Conservation (phyloP, 306 rosid species). For the Nissolia schottii region DNA sequence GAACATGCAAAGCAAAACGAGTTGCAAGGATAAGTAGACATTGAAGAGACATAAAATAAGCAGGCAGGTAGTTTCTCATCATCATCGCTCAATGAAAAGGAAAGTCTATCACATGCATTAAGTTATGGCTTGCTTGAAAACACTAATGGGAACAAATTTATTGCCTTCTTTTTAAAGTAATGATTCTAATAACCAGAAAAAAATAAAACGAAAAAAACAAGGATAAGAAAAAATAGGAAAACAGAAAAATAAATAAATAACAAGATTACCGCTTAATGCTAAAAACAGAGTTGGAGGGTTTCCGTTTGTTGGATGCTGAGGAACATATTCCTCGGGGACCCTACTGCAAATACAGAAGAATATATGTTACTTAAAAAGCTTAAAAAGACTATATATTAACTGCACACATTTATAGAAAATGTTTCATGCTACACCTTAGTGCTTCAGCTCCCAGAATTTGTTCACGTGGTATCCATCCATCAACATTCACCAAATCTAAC, state of each 20-base stretch:
- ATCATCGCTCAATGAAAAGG: constrained; percentile 6
- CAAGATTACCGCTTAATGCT: constrained; percentile 61
- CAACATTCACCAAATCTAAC: constrained; percentile 89
- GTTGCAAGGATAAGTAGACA: not conserved
- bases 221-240: not conserved
- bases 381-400: not conserved
- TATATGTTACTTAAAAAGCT: constrained; percentile 20
- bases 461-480: constrained; percentile 99
- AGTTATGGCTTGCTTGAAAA: constrained; percentile 22
- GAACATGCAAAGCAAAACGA: not conserved
- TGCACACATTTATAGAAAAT: constrained; percentile 27
- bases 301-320: constrained; percentile 90
- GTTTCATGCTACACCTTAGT: constrained; percentile 54
- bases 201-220: not conserved
- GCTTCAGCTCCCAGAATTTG: constrained; percentile 97
- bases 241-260: not conserved
- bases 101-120: not conserved
- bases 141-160: not conserved
- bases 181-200: not conserved
- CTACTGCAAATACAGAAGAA: constrained; percentile 57
- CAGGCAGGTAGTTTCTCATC: constrained; percentile 3
- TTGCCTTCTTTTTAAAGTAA: constrained; percentile 10
- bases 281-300: constrained; percentile 91
- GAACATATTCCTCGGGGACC: constrained; percentile 84
- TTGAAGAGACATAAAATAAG: constrained; percentile 1